Percentiles rank a stretch among this genome's conserved stretches.
Conservation (phyloP, 768 basidiomycete genomes). For the Suillus lakei region DNA sequence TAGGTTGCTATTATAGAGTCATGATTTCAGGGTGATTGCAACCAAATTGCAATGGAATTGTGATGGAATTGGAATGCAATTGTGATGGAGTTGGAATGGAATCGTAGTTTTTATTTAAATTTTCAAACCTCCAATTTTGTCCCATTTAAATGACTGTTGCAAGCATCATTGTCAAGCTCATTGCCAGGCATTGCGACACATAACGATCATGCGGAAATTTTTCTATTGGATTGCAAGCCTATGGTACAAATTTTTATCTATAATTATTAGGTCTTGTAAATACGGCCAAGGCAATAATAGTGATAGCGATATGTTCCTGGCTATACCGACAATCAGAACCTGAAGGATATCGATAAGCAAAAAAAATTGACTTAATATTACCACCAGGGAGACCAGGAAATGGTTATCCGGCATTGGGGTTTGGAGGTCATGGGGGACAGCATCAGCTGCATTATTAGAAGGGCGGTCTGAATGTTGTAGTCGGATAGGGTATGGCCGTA, state of each 20-base stretch:
- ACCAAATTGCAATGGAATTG: neutral
- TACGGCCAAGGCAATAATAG: neutral
- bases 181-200: neutral
- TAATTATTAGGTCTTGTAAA: neutral
- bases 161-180: constrained; percentile 1
- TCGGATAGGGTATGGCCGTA: no score
- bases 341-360: neutral
- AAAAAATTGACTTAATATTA: neutral
- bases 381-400: neutral
- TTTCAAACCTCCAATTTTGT: neutral
- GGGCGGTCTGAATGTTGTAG: no score
- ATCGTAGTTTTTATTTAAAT: neutral
- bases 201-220: neutral
- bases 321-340: neutral
- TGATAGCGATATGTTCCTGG: neutral
- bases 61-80: neutral
- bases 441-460: no score
- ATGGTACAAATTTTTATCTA: neutral
- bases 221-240: neutral
- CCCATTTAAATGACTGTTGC: neutral
- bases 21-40: neutral
- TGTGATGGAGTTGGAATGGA: neutral
- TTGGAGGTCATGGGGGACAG: no score
- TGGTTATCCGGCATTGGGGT: no score
- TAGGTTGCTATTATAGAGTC: neutral